Base-by-base conservation (phyloP, 176 grass and related monocot genomes). In the Cenchrus fungigraminus region DNA sequence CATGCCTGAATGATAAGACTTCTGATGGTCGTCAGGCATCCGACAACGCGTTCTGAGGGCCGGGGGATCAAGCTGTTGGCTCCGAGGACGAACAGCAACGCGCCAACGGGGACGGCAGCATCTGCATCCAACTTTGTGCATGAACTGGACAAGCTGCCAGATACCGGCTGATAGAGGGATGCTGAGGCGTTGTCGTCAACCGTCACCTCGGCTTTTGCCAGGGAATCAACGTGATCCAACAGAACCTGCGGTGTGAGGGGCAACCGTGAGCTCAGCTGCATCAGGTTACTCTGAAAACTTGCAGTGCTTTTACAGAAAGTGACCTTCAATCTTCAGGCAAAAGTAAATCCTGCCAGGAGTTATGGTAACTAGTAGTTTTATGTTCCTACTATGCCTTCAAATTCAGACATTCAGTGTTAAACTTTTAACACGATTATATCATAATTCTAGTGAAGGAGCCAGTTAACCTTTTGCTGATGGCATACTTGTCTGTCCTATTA, bases 1-100 rank as follows among this genome's bases (percentile, higher is more conserved):
- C 85, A 87, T 87, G 85, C 25, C 15, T 67, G 78, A 73, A 87
- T 81, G 77, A 87, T 81, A 65, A 37, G 85, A 80, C 85, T 73
- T 50, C 20, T 74, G 62, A 69, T 37, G 52, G 76, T 63, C 70
- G 67, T 79, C 65, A 86, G 84, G 76, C 13, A 71, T 61, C 53
- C 75, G 65, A 29, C 84, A 85, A 58, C 25, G 74, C 53, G 51
- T 47, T 78, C 1, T 40, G n/a, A 42, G 17, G 16, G 31, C 7
- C 15, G 71, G 31, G 71, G 71, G 76, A 64, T 79, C 59, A 12
- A 43, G 73, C 72, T 84, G 82, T 67, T 76, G 19, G 45, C 20
- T 86, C 84, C 31, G 64, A 85, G 51, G 73, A 69, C 64, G 73
- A 58, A 86, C 13, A 79, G 67, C 55, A 86, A 86, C 34, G 62